Evolutionary conservation across 768 basidiomycete species (phyloP).

Genomic region (Austroboletus festivus): DNA sequence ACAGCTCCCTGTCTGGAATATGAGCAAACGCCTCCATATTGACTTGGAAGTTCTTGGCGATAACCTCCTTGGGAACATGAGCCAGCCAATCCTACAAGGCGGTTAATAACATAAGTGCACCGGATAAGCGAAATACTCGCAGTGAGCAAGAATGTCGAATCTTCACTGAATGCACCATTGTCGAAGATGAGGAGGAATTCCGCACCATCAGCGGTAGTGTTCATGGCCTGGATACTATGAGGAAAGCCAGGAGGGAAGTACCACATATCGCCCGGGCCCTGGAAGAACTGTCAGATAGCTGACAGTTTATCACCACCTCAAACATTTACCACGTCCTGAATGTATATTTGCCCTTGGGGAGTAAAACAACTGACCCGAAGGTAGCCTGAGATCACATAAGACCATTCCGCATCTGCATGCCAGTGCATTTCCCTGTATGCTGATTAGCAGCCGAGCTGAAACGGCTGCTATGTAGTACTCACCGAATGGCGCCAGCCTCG

Average conservation of each 20-base stretch:
- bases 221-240: slow-evolving; percentile 54
- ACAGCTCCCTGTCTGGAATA: slow-evolving; percentile 51
- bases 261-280: slow-evolving; percentile 49
- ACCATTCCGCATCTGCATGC: slow-evolving; percentile 48
- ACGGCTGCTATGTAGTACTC: background rate
- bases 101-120: background rate
- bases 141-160: slow-evolving; percentile 49
- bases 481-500: slow-evolving; percentile 42
- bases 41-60: slow-evolving; percentile 63
- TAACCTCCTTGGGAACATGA: slow-evolving; percentile 54
- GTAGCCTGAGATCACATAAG: slow-evolving; percentile 49
- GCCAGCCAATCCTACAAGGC: slow-evolving; percentile 60
- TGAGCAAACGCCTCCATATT: slow-evolving; percentile 48
- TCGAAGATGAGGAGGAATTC: slow-evolving; percentile 53
- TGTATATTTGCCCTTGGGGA: slow-evolving; percentile 48
- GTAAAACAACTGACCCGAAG: slow-evolving; percentile 49
- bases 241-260: slow-evolving; percentile 58
- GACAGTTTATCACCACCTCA: slow-evolving; percentile 4
- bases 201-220: slow-evolving; percentile 42
- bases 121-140: slow-evolving; percentile 5
- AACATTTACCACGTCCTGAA: slow-evolving; percentile 52
- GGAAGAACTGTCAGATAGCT: slow-evolving; percentile 11
- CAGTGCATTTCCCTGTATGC: slow-evolving; percentile 40
- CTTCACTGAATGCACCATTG: slow-evolving; percentile 48
- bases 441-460: slow-evolving; percentile 4